These are phyloP conservation scores for Trichoderma semiorbis DNA, from an alignment of 2,329 filamentous ascomycete species.

Conservation along the genomic window DNA sequence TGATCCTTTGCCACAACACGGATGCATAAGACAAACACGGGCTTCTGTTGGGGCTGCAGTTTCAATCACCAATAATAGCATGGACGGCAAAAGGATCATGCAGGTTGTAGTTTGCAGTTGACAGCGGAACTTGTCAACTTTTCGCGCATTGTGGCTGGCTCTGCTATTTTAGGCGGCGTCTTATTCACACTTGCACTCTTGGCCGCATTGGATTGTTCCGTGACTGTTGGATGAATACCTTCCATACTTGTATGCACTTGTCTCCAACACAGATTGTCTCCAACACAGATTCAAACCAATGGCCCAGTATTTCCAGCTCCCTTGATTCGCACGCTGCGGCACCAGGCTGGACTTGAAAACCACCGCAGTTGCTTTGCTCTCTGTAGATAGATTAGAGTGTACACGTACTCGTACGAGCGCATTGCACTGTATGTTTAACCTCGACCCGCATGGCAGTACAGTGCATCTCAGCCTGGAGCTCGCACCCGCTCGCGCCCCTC, in stretches of 20 bases:
- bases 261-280: background rate
- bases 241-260: background rate
- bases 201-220: background rate
- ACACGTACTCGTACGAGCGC: background rate
- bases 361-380: background rate
- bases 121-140: background rate
- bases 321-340: background rate
- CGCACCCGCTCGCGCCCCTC: conserved; percentile 9
- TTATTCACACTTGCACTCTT: background rate
- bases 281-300: conserved; percentile 2
- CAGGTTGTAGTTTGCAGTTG: background rate
- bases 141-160: background rate
- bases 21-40: background rate
- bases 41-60: background rate
- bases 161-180: background rate
- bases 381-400: background rate
- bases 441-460: background rate
- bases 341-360: background rate
- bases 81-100: background rate
- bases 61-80: background rate
- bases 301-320: no score
- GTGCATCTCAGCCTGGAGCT: background rate
- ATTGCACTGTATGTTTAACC: background rate
- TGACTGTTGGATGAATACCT: background rate
- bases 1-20: background rate